Evolutionary conservation across 2,329 filamentous ascomycete species (phyloP), one percentile per base, ranked within the genome.

Genomic region (Aspergillus unguis): DNA sequence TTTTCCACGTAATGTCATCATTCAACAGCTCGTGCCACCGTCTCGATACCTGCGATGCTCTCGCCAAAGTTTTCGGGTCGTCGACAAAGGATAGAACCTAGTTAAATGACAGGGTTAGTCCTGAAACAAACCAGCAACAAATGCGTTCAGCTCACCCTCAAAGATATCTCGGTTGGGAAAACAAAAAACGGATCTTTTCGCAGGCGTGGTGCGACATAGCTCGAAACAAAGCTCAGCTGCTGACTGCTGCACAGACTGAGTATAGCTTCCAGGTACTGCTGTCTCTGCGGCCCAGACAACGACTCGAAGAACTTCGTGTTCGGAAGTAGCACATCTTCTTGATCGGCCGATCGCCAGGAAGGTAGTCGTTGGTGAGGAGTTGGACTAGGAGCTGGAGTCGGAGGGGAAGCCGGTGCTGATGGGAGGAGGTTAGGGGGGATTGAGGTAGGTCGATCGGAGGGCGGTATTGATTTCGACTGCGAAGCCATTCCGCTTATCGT

Each of bases 1-100:
- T 90, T 76, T 96, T 96, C 94, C 94, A 99, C 1, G 94, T 95
- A 74, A 96, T 92, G 71, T 99, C 94, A 70, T 99, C 94, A 67
- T 88, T 92, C 45, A 99, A 80, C 6, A 99, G 80, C 71, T 96
- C 92, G 58, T 90, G 84, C 94, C 94, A 99, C 69, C 92, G 83
- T 59, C 85, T 85, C 49, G 94, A 99, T n/a, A 99, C 94, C 70
- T 97, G 92, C 4, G 92, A 96, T 48, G 94, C 89, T 68, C 94
- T 83, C 36, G 92, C 92, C 43, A 99, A 80, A 2, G 95, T 95
- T 69, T 92, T 94, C 1, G 94, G 92, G 66, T 99, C 94, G 65
- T 99, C 94, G 66, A 99, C 92, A 69, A 95, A 99, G 40, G 92
- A 95, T 46, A 99, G 80, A 59, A 99, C 89, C 88, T 96, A 56